Percentiles rank a stretch among this genome's conserved stretches.
Evolutionary conservation across 2,329 filamentous ascomycete species (phyloP).

Genomic region (Aspergillus carbonarius): DNA sequence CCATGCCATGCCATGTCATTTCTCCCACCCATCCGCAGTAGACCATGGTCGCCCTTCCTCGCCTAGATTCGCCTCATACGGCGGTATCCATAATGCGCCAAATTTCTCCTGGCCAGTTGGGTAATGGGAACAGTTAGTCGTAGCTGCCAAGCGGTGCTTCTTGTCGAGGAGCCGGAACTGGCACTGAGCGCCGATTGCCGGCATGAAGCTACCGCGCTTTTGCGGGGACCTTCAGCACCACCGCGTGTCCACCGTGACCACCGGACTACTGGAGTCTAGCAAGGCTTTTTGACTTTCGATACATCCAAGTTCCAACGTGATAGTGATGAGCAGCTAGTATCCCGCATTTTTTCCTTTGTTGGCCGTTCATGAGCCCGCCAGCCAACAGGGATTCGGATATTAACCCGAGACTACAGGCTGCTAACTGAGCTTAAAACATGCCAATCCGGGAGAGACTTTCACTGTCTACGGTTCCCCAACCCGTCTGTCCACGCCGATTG

Average conservation of each 20-base stretch:
- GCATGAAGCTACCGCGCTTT: conserved; percentile 6
- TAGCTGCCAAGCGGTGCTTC: not conserved
- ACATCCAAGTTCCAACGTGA: not conserved
- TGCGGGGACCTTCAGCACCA: conserved; percentile 1
- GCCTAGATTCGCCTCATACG: not conserved
- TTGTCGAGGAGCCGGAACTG: not conserved
- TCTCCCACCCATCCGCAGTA: not conserved
- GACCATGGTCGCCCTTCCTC: not conserved
- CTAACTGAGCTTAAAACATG: not conserved
- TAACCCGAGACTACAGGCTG: not conserved
- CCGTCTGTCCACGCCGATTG: not conserved
- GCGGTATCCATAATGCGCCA: not conserved
- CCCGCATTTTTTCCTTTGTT: not conserved
- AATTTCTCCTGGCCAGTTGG: not conserved
- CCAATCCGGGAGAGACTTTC: not conserved
- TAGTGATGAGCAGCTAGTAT: not conserved
- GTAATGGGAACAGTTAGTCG: not conserved
- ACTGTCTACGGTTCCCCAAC: not conserved
- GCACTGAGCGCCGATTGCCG: not conserved
- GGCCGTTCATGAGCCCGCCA: not conserved
- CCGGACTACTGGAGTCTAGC: not conserved
- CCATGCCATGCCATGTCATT: not conserved
- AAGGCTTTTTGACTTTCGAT: not conserved
- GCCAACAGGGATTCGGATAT: not conserved
- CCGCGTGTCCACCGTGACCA: not conserved